Conservation (phyloP, 345 rosid species). For the Gossypium thurberi region DNA sequence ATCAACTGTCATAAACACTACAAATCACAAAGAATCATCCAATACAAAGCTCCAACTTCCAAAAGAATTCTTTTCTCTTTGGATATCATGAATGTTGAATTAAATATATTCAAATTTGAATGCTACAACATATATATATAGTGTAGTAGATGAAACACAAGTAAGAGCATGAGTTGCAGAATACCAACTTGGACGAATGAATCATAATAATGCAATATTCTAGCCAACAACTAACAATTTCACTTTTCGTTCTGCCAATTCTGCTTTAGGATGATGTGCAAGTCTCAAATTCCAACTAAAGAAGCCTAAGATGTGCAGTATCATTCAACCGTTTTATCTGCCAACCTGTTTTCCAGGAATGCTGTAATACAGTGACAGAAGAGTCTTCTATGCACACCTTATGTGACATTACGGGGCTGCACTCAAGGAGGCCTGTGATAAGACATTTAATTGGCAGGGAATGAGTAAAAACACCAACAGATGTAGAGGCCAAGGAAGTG, state of each 20-base stretch:
- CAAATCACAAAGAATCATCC: constrained; percentile 33
- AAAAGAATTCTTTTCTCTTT: constrained; percentile 20
- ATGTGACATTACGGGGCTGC: constrained; percentile 66
- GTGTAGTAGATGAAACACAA: constrained; percentile 5
- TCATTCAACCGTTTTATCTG: constrained; percentile 86
- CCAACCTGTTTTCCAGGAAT: constrained; percentile 86
- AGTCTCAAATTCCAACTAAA: constrained; percentile 31
- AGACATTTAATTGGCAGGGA: constrained; percentile 81
- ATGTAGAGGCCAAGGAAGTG: constrained; percentile 33
- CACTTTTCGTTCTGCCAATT: constrained; percentile 5
- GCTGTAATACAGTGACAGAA: constrained; percentile 76
- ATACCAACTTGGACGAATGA: constrained; percentile 14
- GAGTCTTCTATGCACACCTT: constrained; percentile 86
- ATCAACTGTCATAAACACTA: constrained; percentile 25
- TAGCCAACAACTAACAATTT: constrained; percentile 10
- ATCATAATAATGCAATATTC: constrained; percentile 7
- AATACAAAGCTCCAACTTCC: constrained; percentile 25
- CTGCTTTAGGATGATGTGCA: not conserved
- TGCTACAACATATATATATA: constrained; percentile 23
- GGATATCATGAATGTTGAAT: constrained; percentile 24
- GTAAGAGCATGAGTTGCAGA: constrained; percentile 10
- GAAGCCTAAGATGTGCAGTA: constrained; percentile 80
- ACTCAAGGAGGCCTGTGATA: constrained; percentile 70
- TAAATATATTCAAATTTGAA: constrained; percentile 22
- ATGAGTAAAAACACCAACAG: constrained; percentile 77